A percentile compares a stretch with the other conserved stretches of the same genome.
Conservation (phyloP, 805 yeast genomes). For the Lachancea kluyveri region DNA sequence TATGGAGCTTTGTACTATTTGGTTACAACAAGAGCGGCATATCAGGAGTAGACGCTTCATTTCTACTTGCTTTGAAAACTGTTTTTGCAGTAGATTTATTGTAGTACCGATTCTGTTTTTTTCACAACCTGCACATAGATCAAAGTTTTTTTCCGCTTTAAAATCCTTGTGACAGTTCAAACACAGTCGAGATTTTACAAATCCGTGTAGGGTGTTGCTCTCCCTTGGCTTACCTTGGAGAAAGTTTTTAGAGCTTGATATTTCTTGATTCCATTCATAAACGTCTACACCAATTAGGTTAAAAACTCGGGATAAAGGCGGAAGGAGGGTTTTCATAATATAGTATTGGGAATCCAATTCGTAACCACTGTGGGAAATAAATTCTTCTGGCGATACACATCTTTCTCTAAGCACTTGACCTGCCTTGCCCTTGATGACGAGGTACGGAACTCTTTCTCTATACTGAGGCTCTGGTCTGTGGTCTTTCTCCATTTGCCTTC, state of each 20-base stretch:
- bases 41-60: conserved; percentile 26
- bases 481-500: conserved; percentile 55
- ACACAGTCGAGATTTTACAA: conserved; percentile 27
- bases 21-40: conserved; percentile 34
- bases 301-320: conserved; percentile 84
- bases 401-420: conserved; percentile 65
- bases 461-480: conserved; percentile 79
- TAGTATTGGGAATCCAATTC: conserved; percentile 79
- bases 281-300: conserved; percentile 79
- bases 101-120: conserved; percentile 1
- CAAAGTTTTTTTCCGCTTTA: conserved; percentile 15
- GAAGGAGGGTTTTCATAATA: conserved; percentile 74
- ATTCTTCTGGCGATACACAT: conserved; percentile 72
- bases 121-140: conserved; percentile 28
- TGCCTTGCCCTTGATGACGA: conserved; percentile 57
- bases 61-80: conserved; percentile 19
- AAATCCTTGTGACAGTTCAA: conserved; percentile 23
- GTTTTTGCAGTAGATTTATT: conserved; percentile 3
- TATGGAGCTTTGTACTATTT: conserved; percentile 22
- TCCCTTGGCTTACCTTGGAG: conserved; percentile 1
- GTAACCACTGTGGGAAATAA: conserved; percentile 37
- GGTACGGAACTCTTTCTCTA: conserved; percentile 80
- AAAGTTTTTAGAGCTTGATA: conserved; percentile 40
- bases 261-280: conserved; percentile 63
- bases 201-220: conserved; percentile 7